A percentile compares a stretch with the other conserved stretches of the same genome.
Evolutionary conservation across 345 rosid genomes (phyloP).

Genomic region (Populus simonii): DNA sequence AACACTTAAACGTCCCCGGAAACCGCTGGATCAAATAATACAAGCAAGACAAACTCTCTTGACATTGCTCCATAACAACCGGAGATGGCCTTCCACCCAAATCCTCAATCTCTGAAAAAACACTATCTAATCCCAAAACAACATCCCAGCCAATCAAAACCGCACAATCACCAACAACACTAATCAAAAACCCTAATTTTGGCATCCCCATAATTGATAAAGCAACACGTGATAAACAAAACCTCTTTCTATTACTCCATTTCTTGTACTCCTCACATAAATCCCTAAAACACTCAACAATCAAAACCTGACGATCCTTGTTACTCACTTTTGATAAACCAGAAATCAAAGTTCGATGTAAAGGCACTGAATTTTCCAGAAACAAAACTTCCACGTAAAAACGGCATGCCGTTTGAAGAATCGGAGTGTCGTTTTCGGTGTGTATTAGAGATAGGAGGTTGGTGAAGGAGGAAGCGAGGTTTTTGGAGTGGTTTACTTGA

Average conservation of each 20-base stretch:
- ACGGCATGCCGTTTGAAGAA: conserved; percentile 37
- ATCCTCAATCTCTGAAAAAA: conserved; percentile 53
- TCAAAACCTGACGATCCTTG: conserved; percentile 37
- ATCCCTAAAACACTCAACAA: conserved; percentile 50
- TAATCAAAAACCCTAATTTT: conserved; percentile 70
- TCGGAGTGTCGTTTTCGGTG: conserved; percentile 17
- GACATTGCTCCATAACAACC: conserved; percentile 88
- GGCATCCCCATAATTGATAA: conserved; percentile 90
- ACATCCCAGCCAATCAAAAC: conserved; percentile 65
- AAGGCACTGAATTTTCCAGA: conserved; percentile 76
- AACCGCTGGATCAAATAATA: conserved; percentile 91
- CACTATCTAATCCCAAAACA: conserved; percentile 62
- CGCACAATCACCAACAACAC: conserved; percentile 69
- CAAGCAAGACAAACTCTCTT: conserved; percentile 85
- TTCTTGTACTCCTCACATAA: conserved; percentile 56
- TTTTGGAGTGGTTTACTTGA: conserved; percentile 69
- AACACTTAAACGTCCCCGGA: conserved; percentile 47
- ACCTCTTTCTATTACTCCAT: conserved; percentile 41
- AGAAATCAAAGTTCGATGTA: conserved; percentile 75
- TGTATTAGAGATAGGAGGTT: conserved; percentile 21
- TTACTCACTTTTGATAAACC: conserved; percentile 53
- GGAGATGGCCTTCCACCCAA: conserved; percentile 77
- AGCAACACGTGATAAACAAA: conserved; percentile 75
- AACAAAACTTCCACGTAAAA: conserved; percentile 68
- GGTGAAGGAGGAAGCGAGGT: conserved; percentile 56